phyloP scores from a whole-genome alignment of 495 filamentous ascomycete species.

The Cairneyella variabilis region DNA sequence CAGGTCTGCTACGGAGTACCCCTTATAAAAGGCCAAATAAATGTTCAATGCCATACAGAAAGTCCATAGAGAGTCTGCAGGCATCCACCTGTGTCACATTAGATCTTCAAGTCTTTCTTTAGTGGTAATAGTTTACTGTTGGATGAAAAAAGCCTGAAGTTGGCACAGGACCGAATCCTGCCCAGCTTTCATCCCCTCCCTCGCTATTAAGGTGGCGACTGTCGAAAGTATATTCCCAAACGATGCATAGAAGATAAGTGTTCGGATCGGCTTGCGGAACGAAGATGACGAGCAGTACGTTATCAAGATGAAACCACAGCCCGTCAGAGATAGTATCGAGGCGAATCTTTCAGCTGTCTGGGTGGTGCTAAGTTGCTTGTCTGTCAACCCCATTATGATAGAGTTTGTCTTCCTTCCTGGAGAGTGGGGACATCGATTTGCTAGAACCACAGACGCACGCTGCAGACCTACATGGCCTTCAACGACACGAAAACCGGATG shows the following conservation, averaged over 20 bases:
- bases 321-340: constrained; percentile 68
- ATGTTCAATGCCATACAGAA: constrained; percentile 1
- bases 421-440: too few relatives aligned
- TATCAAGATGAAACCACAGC: constrained; percentile 66
- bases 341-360: constrained; percentile 51
- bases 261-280: constrained; percentile 78
- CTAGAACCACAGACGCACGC: too few relatives aligned
- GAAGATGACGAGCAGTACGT: constrained; percentile 59
- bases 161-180: constrained; percentile 11
- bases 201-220: constrained; percentile 69
- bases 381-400: constrained; percentile 5
- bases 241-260: constrained; percentile 76
- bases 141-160: constrained; percentile 13
- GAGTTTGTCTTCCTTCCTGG: too few relatives aligned
- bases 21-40: background rate
- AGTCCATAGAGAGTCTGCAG: background rate
- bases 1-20: background rate
- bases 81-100: background rate
- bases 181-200: constrained; percentile 18
- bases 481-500: too few relatives aligned
- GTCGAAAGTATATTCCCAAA: constrained; percentile 81
- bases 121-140: background rate
- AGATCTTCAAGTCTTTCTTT: constrained; percentile 1
- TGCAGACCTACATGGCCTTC: too few relatives aligned
- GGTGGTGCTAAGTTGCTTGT: constrained; percentile 3